Conservation (phyloP, 2,329 filamentous ascomycete species). For the Aspergillus oerlinghausenensis region DNA sequence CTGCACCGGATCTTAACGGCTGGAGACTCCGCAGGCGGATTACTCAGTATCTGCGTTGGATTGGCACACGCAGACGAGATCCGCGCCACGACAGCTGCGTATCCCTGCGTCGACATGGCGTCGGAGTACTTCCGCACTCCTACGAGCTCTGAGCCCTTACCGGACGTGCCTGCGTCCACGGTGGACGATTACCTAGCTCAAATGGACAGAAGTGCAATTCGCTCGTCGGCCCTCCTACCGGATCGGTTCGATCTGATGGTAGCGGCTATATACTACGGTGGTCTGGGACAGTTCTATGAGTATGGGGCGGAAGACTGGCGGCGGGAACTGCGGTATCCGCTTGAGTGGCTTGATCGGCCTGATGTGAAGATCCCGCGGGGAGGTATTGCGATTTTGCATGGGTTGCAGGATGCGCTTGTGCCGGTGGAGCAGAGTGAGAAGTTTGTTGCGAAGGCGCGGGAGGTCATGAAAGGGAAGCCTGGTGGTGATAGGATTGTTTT, state of each 20-base stretch:
- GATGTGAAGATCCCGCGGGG: slow-evolving; percentile 23
- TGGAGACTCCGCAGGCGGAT: slow-evolving; percentile 30
- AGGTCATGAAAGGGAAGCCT: slow-evolving; percentile 19
- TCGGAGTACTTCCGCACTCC: slow-evolving; percentile 13
- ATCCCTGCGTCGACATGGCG: slow-evolving; percentile 28
- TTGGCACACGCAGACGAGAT: slow-evolving; percentile 26
- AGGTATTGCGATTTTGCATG: slow-evolving; percentile 32
- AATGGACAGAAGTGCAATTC: slow-evolving; percentile 3
- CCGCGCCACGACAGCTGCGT: slow-evolving; percentile 26
- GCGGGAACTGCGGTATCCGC: slow-evolving; percentile 20
- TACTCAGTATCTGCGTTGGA: slow-evolving; percentile 24
- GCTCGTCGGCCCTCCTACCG: slow-evolving; percentile 12
- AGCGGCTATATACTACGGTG: slow-evolving; percentile 15
- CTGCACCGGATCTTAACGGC: slow-evolving; percentile 21
- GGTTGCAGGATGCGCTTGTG: slow-evolving; percentile 29
- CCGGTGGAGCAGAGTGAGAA: slow-evolving; percentile 22
- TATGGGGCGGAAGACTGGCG: slow-evolving; percentile 13
- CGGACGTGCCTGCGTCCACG: slow-evolving; percentile 9
- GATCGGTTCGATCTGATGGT: slow-evolving; percentile 15
- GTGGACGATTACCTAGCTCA: slow-evolving; percentile 8
- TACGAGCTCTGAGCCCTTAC: slow-evolving; percentile 11
- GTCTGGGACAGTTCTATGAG: slow-evolving; percentile 14
- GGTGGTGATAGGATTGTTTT: slow-evolving; percentile 22
- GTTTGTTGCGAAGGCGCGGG: slow-evolving; percentile 23
- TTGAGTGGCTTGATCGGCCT: slow-evolving; percentile 25